phyloP scores from a whole-genome alignment of 2,329 filamentous ascomycete species.

The Fusarium zealandicum region DNA sequence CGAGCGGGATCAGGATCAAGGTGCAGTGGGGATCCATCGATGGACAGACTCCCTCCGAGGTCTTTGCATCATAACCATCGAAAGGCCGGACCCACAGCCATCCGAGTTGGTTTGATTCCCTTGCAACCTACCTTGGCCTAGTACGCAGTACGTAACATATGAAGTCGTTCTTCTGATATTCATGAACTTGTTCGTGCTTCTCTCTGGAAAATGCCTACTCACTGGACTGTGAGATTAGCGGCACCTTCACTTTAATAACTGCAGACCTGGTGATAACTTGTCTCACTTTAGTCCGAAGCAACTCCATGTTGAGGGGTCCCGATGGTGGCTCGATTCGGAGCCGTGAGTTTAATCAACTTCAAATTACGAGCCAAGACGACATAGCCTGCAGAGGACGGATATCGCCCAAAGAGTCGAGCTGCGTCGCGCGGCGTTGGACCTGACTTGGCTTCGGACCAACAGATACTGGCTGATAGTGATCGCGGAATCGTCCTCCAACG shows the following conservation, averaged over 20 bases:
- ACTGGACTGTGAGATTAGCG: conserved; percentile 9
- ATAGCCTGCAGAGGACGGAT: conserved; percentile 34
- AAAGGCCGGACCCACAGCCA: conserved; percentile 34
- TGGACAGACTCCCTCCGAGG: conserved; percentile 33
- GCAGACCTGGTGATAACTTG: conserved; percentile 19
- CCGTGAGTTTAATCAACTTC: conserved; percentile 21
- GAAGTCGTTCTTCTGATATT: conserved; percentile 7
- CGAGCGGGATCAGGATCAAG: conserved; percentile 31
- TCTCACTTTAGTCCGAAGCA: conserved; percentile 25
- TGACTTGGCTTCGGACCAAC: conserved; percentile 39
- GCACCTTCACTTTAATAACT: conserved; percentile 14
- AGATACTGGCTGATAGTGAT: conserved; percentile 40
- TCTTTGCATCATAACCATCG: conserved; percentile 30
- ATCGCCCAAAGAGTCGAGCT: conserved; percentile 44
- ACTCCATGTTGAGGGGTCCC: conserved; percentile 8
- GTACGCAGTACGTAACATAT: too few species aligned
- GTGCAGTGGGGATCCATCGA: conserved; percentile 34
- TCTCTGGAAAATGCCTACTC: conserved; percentile 8
- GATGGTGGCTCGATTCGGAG: conserved; percentile 18
- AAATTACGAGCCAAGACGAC: conserved; percentile 22
- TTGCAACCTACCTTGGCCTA: too few species aligned
- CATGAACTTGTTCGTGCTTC: conserved; percentile 8
- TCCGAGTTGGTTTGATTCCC: conserved; percentile 17
- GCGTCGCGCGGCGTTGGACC: conserved; percentile 40
- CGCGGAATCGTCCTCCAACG: conserved; percentile 36